Conservation (phyloP, 441 rosid species). For the Euphorbia schlechtendalii region DNA sequence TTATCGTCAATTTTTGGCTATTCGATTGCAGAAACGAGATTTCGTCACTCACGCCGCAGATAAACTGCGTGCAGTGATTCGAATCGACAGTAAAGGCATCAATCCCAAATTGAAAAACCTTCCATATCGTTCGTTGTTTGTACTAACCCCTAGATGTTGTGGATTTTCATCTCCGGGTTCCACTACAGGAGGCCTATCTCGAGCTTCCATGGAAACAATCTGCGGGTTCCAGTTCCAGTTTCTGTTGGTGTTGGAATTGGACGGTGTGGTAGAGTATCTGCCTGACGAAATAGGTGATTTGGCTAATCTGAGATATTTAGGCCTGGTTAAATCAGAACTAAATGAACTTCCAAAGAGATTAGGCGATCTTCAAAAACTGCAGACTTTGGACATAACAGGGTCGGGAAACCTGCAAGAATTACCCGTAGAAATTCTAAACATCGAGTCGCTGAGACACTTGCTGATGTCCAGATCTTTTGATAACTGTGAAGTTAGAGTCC, state of each 20-base stretch:
- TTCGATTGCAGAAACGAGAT: not conserved
- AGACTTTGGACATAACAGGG: constrained; percentile 12
- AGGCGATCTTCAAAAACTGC: constrained; percentile 16
- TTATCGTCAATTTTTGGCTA: not conserved
- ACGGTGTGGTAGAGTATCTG: constrained; percentile 7
- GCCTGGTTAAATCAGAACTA: not conserved
- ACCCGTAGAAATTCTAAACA: not conserved
- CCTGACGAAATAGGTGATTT: constrained; percentile 12
- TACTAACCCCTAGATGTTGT: too few species aligned
- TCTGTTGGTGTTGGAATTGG: too few species aligned
- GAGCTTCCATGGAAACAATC: too few species aligned
- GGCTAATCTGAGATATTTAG: constrained; percentile 14
- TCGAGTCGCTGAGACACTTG: constrained; percentile 18
- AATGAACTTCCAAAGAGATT: constrained; percentile 12
- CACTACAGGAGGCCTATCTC: too few species aligned
- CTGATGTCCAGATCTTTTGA: not conserved
- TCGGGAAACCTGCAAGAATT: not conserved
- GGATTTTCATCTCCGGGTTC: too few species aligned
- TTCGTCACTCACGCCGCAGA: constrained; percentile 1
- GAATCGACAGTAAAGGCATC: not conserved
- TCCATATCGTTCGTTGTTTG: too few species aligned
- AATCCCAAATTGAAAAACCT: too few species aligned
- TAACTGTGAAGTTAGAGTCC: constrained; percentile 14
- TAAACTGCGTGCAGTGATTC: not conserved
- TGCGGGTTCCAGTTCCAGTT: too few species aligned